A percentile compares a stretch with the other conserved stretches of the same genome.
These are phyloP conservation scores for Pisolithus tinctorius DNA, from an alignment of 768 basidiomycete genomes.

Conservation along the genomic window DNA sequence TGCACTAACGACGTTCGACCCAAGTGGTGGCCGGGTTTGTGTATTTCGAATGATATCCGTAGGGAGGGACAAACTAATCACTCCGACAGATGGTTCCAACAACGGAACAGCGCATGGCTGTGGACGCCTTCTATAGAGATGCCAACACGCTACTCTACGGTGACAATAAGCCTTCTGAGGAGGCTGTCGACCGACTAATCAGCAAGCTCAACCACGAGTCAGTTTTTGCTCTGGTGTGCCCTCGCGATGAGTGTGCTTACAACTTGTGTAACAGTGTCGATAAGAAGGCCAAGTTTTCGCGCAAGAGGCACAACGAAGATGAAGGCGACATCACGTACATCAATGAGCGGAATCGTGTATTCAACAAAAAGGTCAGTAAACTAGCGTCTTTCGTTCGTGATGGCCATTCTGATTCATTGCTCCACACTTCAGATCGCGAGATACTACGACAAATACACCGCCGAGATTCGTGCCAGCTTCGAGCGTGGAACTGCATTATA, in stretches of 20 bases:
- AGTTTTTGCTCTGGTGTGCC: slow-evolving; percentile 26
- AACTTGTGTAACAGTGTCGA: slow-evolving; percentile 52
- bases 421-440: slow-evolving; percentile 18
- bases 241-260: slow-evolving; percentile 1
- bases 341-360: slow-evolving; percentile 96
- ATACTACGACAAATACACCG: slow-evolving; percentile 95
- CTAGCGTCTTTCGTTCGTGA: no score
- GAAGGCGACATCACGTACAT: slow-evolving; percentile 98
- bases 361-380: slow-evolving; percentile 37
- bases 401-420: no score
- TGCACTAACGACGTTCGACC: slow-evolving; percentile 45
- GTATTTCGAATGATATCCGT: slow-evolving; percentile 7
- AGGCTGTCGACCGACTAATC: slow-evolving; percentile 89
- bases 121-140: slow-evolving; percentile 85
- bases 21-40: slow-evolving; percentile 36
- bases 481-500: slow-evolving; percentile 51
- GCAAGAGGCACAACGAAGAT: slow-evolving; percentile 85
- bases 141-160: slow-evolving; percentile 91
- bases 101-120: slow-evolving; percentile 58
- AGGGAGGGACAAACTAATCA: slow-evolving; percentile 6
- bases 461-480: slow-evolving; percentile 95
- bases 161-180: slow-evolving; percentile 92
- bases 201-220: slow-evolving; percentile 91
- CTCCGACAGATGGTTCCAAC: slow-evolving; percentile 41
- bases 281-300: slow-evolving; percentile 84